Evolutionary conservation across 768 basidiomycete genomes (phyloP).

Genomic region (Sporobolomyces phaffii): DNA sequence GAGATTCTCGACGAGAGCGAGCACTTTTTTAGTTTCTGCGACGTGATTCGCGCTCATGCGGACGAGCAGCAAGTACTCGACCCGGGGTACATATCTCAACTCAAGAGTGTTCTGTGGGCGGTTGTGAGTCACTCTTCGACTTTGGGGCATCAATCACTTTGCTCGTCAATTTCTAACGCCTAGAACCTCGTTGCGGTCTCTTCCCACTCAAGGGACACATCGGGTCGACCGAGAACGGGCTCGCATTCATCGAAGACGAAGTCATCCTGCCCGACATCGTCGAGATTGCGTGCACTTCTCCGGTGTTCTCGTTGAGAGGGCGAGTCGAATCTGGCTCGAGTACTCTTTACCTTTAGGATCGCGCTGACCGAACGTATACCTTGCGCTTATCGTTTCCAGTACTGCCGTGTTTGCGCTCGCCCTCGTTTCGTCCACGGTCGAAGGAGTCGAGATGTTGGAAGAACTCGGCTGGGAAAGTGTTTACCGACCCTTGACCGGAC

Average conservation of each 20-base stretch:
- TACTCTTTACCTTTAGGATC: no score
- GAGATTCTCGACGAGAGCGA: constrained; percentile 82
- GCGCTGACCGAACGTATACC: no score
- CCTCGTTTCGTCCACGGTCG: constrained; percentile 79
- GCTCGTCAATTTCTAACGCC: no score
- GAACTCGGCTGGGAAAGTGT: constrained; percentile 93
- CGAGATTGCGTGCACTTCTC: constrained; percentile 82
- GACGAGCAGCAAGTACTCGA: constrained; percentile 66
- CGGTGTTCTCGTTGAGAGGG: constrained; percentile 88
- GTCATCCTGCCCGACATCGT: constrained; percentile 85
- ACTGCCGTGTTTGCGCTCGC: constrained; percentile 96
- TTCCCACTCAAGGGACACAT: constrained; percentile 58
- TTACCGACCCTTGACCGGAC: constrained; percentile 70
- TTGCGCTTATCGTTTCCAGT: constrained; percentile 49
- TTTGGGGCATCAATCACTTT: no score
- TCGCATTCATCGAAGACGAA: constrained; percentile 93
- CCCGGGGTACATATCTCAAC: constrained; percentile 70
- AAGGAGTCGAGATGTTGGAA: constrained; percentile 86
- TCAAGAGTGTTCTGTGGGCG: constrained; percentile 95
- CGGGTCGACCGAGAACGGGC: constrained; percentile 54
- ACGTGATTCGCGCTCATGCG: constrained; percentile 73
- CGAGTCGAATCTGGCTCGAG: no score
- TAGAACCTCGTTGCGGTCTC: background rate
- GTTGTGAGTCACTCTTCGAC: constrained; percentile 61
- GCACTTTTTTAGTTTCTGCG: constrained; percentile 82